Evolutionary conservation across 1,284 basidiomycete species (phyloP).

Genomic region (Sporisorium exsertum): DNA sequence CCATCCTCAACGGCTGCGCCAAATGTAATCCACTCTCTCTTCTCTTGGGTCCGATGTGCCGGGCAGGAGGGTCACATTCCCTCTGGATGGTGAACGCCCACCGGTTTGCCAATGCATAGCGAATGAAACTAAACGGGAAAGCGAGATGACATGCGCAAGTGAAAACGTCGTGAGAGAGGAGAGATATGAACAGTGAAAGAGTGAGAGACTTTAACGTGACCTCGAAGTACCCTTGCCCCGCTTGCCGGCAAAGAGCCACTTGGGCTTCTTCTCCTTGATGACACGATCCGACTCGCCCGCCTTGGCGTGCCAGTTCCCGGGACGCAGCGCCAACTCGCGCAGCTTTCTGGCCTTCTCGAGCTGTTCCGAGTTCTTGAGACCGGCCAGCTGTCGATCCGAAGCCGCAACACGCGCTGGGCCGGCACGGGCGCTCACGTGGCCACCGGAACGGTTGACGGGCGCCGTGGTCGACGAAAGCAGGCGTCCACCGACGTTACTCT

Average conservation of each 20-base stretch:
- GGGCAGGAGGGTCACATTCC: no score
- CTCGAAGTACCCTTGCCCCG: slow-evolving; percentile 66
- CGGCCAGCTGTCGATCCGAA: slow-evolving; percentile 58
- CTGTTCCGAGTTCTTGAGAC: slow-evolving; percentile 61
- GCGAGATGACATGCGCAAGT: slow-evolving; percentile 22
- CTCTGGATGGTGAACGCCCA: no score
- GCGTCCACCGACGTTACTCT: slow-evolving; percentile 75
- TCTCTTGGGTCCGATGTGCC: no score
- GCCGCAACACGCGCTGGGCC: slow-evolving; percentile 64
- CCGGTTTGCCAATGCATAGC: no score
- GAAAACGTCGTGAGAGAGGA: not conserved
- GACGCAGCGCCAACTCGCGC: slow-evolving; percentile 59
- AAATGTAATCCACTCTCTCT: no score
- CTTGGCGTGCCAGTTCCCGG: slow-evolving; percentile 61
- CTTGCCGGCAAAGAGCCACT: slow-evolving; percentile 68
- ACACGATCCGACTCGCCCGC: slow-evolving; percentile 66
- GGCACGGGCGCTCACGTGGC: slow-evolving; percentile 58
- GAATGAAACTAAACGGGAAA: not conserved
- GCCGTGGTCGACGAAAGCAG: slow-evolving; percentile 53
- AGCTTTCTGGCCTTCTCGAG: slow-evolving; percentile 61
- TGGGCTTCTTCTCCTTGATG: slow-evolving; percentile 66
- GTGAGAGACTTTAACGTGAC: slow-evolving; percentile 34
- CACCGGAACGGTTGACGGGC: slow-evolving; percentile 59
- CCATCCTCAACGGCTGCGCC: no score
- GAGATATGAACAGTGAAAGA: slow-evolving; percentile 3